These are phyloP conservation scores for Ilex asprella DNA, from an alignment of 257 asterid species.

Conservation along the genomic window DNA sequence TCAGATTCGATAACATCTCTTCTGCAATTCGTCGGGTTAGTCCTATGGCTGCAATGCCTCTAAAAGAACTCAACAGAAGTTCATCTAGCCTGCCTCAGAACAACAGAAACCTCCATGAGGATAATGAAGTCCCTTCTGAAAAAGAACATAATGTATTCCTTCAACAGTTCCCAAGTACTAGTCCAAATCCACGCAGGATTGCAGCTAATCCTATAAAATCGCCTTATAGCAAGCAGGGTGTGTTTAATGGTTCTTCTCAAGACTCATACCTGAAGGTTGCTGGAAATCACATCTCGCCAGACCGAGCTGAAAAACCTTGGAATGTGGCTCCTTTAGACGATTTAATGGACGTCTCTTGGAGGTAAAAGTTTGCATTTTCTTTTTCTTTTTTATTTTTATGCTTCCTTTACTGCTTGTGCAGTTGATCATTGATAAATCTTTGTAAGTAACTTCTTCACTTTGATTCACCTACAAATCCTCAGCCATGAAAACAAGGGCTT, in stretches of 20 bases:
- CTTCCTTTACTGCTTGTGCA: not conserved
- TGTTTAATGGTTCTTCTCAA: conserved; percentile 15
- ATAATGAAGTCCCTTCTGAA: conserved; percentile 16
- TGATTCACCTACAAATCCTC: conserved; percentile 7
- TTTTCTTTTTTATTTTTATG: not conserved
- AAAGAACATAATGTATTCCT: conserved; percentile 20
- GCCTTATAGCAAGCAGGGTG: conserved; percentile 14
- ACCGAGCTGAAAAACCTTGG: conserved; percentile 10
- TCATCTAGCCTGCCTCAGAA: conserved; percentile 14
- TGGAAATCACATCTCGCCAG: conserved; percentile 14
- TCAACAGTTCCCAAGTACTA: conserved; percentile 10
- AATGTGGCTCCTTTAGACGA: conserved; percentile 17
- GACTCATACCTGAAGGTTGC: conserved; percentile 9
- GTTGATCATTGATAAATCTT: not conserved
- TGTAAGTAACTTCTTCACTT: not conserved
- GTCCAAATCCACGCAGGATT: conserved; percentile 7
- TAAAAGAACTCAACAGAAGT: conserved; percentile 18
- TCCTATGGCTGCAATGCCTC: conserved; percentile 19
- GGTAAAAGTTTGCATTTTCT: conserved; percentile 20
- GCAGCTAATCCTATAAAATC: conserved; percentile 18
- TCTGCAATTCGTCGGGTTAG: conserved; percentile 10
- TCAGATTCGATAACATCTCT: conserved; percentile 16
- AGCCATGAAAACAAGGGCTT: conserved; percentile 20
- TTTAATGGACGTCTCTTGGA: conserved; percentile 31
- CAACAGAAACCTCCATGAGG: conserved; percentile 17